Percentiles rank a stretch among this genome's conserved stretches.
Evolutionary conservation across 441 rosid genomes (phyloP).

Genomic region (Jatropha podagrica): DNA sequence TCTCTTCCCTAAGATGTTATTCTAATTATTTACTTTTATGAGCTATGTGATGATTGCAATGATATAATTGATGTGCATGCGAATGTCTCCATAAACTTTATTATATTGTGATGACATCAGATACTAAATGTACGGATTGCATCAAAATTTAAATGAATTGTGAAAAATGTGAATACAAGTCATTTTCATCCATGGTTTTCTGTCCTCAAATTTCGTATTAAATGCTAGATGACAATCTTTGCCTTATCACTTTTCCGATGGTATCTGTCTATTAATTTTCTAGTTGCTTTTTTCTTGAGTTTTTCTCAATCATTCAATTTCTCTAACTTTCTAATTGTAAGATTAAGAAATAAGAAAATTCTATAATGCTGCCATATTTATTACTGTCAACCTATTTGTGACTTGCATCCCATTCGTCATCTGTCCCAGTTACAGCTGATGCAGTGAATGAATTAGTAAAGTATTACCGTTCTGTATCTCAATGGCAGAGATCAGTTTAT

Average conservation of each 20-base stretch:
- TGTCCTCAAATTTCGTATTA: no score
- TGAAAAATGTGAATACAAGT: no score
- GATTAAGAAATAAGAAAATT: neutral
- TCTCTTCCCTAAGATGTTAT: neutral
- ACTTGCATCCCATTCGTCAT: neutral
- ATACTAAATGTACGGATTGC: neutral
- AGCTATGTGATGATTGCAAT: conserved; percentile 1
- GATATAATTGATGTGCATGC: neutral
- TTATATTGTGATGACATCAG: neutral
- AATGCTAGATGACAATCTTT: no score
- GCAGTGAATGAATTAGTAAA: neutral
- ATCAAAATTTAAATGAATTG: no score
- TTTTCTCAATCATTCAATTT: neutral
- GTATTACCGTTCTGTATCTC: neutral
- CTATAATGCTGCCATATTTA: neutral
- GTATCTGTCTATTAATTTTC: neutral
- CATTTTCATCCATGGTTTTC: no score
- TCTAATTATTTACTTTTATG: neutral
- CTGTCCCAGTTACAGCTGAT: neutral
- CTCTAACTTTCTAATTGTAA: conserved; percentile 1
- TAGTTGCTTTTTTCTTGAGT: neutral
- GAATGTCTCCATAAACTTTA: neutral
- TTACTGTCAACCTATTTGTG: neutral
- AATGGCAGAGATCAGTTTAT: neutral
- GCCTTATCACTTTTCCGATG: no score